Percentiles rank a stretch among this genome's conserved stretches.
phyloP scores from a whole-genome alignment of 1,284 basidiomycete genomes.

The Pseudozyma tsukubaensis region DNA sequence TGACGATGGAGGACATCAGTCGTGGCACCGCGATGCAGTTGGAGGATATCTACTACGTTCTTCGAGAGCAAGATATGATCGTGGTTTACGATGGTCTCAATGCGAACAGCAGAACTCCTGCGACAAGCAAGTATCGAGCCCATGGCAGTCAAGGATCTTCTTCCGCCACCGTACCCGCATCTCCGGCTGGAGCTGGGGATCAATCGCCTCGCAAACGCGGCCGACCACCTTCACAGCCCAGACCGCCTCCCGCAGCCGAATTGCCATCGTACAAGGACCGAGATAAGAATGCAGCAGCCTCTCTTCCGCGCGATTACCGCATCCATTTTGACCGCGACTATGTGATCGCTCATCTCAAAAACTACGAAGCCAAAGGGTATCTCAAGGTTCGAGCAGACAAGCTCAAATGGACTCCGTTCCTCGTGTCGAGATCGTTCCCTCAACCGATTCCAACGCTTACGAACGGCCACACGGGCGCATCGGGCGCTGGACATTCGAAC shows the following conservation, averaged over 20 bases:
- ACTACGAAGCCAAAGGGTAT: slow-evolving; percentile 84
- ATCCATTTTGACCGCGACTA: slow-evolving; percentile 80
- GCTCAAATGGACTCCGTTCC: slow-evolving; percentile 94
- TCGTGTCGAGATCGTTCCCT: slow-evolving; percentile 74
- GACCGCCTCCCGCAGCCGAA: slow-evolving; percentile 23
- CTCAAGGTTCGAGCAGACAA: slow-evolving; percentile 83
- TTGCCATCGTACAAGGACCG: slow-evolving; percentile 42
- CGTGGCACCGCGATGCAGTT: slow-evolving; percentile 87
- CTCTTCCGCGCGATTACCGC: slow-evolving; percentile 79
- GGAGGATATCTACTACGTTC: slow-evolving; percentile 84
- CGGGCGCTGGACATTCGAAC: slow-evolving; percentile 14
- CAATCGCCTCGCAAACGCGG: slow-evolving; percentile 38
- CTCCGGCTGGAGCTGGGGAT: background rate
- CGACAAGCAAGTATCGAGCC: slow-evolving; percentile 54
- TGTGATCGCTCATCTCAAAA: slow-evolving; percentile 77
- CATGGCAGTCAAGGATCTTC: slow-evolving; percentile 20
- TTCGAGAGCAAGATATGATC: slow-evolving; percentile 85
- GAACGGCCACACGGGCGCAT: slow-evolving; percentile 10
- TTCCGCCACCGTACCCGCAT: background rate
- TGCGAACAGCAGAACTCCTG: slow-evolving; percentile 49
- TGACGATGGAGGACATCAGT: slow-evolving; percentile 78
- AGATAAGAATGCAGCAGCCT: slow-evolving; percentile 69
- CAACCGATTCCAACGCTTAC: slow-evolving; percentile 24
- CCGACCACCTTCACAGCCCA: slow-evolving; percentile 28
- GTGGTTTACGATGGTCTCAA: slow-evolving; percentile 69